Base-by-base conservation (phyloP, 2,329 filamentous ascomycete genomes). In the Fusarium sulawesiense region DNA sequence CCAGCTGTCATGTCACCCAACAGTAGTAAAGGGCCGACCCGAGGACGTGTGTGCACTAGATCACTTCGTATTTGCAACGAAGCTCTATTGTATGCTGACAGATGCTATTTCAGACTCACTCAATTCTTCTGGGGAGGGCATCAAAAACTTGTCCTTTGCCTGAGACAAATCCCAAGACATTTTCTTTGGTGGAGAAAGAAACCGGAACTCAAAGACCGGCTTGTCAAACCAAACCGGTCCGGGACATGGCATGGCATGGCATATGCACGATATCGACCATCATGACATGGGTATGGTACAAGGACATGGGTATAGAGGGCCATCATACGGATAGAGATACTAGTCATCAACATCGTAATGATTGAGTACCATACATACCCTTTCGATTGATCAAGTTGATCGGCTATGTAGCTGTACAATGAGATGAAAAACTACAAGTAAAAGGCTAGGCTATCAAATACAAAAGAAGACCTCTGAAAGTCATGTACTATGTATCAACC, bases 251-350 rank as follows among this genome's bases (percentile, higher is more conserved):
- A 47, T 47, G 59, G 60, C 45, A 29, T 47, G 34, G 21, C 49
- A 46, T 66, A 66, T 66, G 63, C 62, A 66, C 62, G 48, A 66
- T 66, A 55, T 66, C 62, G 53, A 49, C 62, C 62, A 55, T 56
- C 63, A 50, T 61, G 48, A 34, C 57, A 37, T 37, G 34, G 34
- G 34, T 37, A n/a, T 37, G 48, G 53, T 64, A 55, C 55, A 61
- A 47, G 48, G 40, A 42, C 32, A 60, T 55, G 61, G 65, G 48
- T 25, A 40, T 32, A 50, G 18, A 29, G 14, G 40, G 13, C 32
- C 32, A 21, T 41, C 49, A 9, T 51, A 51, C 48, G n/a, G n/a
- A 14, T 14, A 23, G 16, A 29, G 23, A 44, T 49, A 32, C 46
- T n/a, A 34, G 34, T 18, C 34, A 37, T 37, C 34, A 37, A 37